Evolutionary conservation across 768 basidiomycete genomes (phyloP).

Genomic region (Psilocybe cyanescens): DNA sequence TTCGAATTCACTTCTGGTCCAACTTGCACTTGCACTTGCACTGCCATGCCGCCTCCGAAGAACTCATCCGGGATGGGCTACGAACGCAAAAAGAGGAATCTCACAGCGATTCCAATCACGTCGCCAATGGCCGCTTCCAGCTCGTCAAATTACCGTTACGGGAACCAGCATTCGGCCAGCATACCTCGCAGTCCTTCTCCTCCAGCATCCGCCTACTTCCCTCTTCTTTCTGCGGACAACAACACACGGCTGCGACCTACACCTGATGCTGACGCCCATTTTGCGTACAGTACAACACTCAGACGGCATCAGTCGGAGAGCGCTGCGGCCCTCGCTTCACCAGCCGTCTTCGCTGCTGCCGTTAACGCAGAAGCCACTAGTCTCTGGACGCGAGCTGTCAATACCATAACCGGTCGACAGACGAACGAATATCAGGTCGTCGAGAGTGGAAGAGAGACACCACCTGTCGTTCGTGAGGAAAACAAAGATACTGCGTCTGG

Average conservation of each 20-base stretch:
- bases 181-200: conserved; percentile 55
- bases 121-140: conserved; percentile 38
- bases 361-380: conserved; percentile 52
- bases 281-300: conserved; percentile 83
- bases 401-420: conserved; percentile 41
- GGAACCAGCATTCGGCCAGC: conserved; percentile 27
- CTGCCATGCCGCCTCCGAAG: conserved; percentile 22
- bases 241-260: conserved; percentile 57
- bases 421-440: conserved; percentile 32
- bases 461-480: conserved; percentile 32
- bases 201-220: conserved; percentile 83
- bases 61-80: conserved; percentile 43
- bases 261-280: conserved; percentile 71
- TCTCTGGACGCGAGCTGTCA: conserved; percentile 53
- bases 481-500: conserved; percentile 64
- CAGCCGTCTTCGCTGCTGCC: conserved; percentile 49
- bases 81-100: conserved; percentile 47
- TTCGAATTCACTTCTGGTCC: neutral
- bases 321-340: conserved; percentile 45
- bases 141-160: conserved; percentile 36
- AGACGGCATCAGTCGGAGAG: conserved; percentile 64
- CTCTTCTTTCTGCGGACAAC: conserved; percentile 53
- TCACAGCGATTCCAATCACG: conserved; percentile 34
- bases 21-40: neutral
- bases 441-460: conserved; percentile 43